Percentiles rank a stretch among this genome's conserved stretches.
Evolutionary conservation across 345 rosid species (phyloP).

Genomic region (Clarkia xantiana): DNA sequence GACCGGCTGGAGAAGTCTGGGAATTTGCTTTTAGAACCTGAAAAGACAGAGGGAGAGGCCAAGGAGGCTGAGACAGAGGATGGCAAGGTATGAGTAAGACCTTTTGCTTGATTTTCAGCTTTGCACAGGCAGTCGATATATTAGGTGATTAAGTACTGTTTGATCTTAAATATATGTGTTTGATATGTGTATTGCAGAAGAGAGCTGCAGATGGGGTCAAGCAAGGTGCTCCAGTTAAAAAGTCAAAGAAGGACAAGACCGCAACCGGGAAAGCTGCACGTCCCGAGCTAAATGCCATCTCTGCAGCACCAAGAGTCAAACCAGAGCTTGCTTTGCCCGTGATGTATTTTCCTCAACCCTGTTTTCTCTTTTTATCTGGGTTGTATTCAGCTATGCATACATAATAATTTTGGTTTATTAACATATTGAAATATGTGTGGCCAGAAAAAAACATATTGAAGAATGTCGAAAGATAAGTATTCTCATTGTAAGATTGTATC

Average conservation of each 20-base stretch:
- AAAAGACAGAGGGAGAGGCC: constrained; percentile 67
- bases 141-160: neutral
- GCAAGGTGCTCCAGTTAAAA: constrained; percentile 79
- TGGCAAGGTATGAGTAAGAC: constrained; percentile 39
- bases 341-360: constrained; percentile 42
- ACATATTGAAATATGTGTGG: too few relatives aligned
- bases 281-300: constrained; percentile 37
- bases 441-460: too few relatives aligned
- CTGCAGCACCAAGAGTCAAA: constrained; percentile 66
- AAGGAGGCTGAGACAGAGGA: constrained; percentile 81
- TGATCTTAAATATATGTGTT: constrained; percentile 3
- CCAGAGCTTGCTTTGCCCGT: constrained; percentile 83
- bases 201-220: constrained; percentile 61
- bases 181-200: constrained; percentile 35
- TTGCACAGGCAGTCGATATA: neutral
- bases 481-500: too few relatives aligned
- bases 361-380: constrained; percentile 5
- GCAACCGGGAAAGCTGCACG: constrained; percentile 55
- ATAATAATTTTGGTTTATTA: too few relatives aligned
- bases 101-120: neutral
- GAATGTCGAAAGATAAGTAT: too few relatives aligned
- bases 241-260: constrained; percentile 79
- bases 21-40: constrained; percentile 58
- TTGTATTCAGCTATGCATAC: neutral
- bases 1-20: constrained; percentile 76